Conservation (phyloP, 345 rosid species). For the Zanthoxylum bungeanum region DNA sequence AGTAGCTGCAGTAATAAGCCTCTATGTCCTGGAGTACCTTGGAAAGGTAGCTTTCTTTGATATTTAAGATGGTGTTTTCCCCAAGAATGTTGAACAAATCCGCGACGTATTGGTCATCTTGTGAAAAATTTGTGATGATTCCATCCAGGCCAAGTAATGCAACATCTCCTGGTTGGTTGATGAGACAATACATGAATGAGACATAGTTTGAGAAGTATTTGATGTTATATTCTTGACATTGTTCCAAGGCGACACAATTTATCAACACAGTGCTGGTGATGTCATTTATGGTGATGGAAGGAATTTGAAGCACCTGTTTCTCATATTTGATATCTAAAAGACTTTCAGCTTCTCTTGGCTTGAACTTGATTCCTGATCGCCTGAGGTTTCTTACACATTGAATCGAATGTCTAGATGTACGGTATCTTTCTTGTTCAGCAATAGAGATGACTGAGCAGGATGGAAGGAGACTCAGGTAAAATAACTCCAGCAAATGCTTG, state of each 20-base stretch:
- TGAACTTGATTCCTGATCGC: conserved; percentile 15
- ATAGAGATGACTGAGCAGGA: not conserved
- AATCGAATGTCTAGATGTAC: not conserved
- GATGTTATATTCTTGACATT: not conserved
- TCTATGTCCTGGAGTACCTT: not conserved
- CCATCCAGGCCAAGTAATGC: conserved; percentile 2
- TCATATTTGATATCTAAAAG: conserved; percentile 10
- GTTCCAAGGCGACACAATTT: not conserved
- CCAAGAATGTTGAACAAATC: conserved; percentile 3
- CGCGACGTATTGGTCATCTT: conserved; percentile 7
- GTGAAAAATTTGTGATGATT: conserved; percentile 6
- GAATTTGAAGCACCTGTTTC: conserved; percentile 13
- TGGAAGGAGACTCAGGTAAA: not conserved
- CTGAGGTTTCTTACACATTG: not conserved
- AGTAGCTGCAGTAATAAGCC: not conserved
- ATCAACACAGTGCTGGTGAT: not conserved
- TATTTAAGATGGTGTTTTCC: not conserved
- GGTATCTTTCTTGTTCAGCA: not conserved
- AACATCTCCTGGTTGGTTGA: conserved; percentile 8
- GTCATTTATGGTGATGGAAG: not conserved
- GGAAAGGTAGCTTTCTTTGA: conserved; percentile 4
- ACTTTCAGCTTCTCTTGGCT: not conserved
- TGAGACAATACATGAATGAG: conserved; percentile 17
- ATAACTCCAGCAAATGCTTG: not conserved
- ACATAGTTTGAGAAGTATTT: not conserved